phyloP scores from a whole-genome alignment of 257 asterid species.

The Schizonepeta tenuifolia region DNA sequence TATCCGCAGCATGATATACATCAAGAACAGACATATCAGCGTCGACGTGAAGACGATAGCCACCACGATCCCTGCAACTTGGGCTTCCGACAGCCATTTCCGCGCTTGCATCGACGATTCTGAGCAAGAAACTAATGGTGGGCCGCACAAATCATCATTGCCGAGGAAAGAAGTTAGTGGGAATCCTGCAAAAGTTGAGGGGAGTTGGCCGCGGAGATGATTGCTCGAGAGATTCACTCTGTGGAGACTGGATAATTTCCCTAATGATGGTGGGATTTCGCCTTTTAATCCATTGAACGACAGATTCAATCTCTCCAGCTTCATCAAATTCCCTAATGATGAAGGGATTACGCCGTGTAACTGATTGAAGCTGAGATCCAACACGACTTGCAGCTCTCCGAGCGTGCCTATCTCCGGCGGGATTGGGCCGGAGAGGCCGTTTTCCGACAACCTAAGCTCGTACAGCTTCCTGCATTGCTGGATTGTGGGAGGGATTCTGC shows the following conservation, averaged over 20 bases:
- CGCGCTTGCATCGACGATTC: slow-evolving; percentile 36
- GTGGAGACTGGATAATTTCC: slow-evolving; percentile 73
- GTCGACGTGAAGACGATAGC: slow-evolving; percentile 85
- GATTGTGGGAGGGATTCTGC: slow-evolving; percentile 65
- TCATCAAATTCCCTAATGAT: slow-evolving; percentile 63
- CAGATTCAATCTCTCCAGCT: slow-evolving; percentile 78
- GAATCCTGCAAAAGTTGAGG: slow-evolving; percentile 63
- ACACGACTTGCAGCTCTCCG: slow-evolving; percentile 72
- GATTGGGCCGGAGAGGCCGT: slow-evolving; percentile 64
- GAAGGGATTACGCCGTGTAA: slow-evolving; percentile 76
- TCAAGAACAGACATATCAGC: slow-evolving; percentile 67
- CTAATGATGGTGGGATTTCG: slow-evolving; percentile 62
- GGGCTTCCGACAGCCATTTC: slow-evolving; percentile 56
- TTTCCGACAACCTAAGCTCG: slow-evolving; percentile 81
- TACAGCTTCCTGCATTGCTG: slow-evolving; percentile 79
- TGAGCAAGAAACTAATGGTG: slow-evolving; percentile 63
- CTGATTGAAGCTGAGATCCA: slow-evolving; percentile 78
- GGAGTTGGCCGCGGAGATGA: slow-evolving; percentile 62
- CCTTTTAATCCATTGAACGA: slow-evolving; percentile 69
- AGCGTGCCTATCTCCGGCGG: slow-evolving; percentile 67
- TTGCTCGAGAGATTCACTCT: slow-evolving; percentile 69
- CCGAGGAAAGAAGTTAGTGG: slow-evolving; percentile 61
- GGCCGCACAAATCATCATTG: slow-evolving; percentile 69
- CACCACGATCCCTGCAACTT: slow-evolving; percentile 68
- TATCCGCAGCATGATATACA: slow-evolving; percentile 74